phyloP scores from a whole-genome alignment of 2,329 filamentous ascomycete species.

The Elsinoe fawcettii region DNA sequence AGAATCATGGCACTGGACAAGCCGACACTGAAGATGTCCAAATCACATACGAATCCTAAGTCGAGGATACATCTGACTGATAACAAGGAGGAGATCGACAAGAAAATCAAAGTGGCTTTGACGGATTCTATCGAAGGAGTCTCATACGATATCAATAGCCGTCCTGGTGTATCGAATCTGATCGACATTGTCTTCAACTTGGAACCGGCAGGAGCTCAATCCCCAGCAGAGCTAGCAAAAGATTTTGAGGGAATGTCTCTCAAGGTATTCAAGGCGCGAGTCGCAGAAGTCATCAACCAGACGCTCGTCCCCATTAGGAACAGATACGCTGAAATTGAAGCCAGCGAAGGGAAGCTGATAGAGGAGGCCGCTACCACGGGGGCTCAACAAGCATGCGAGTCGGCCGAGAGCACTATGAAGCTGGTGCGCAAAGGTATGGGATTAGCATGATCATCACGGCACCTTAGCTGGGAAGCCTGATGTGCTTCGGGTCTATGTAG shows the following conservation, averaged over 20 bases:
- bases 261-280: conserved; percentile 55
- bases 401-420: conserved; percentile 47
- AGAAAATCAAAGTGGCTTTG: conserved; percentile 63
- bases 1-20: conserved; percentile 83
- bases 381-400: conserved; percentile 52
- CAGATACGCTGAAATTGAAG: conserved; percentile 48
- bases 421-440: conserved; percentile 39
- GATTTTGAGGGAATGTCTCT: conserved; percentile 43
- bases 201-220: conserved; percentile 36
- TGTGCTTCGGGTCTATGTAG: neutral
- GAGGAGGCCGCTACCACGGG: conserved; percentile 53
- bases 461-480: neutral
- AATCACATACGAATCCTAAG: conserved; percentile 63
- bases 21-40: conserved; percentile 85
- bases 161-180: conserved; percentile 84
- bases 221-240: conserved; percentile 40
- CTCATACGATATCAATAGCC: conserved; percentile 58
- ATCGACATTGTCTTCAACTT: conserved; percentile 71
- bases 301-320: conserved; percentile 50
- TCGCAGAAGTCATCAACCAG: conserved; percentile 50
- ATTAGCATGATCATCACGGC: conserved; percentile 19
- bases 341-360: conserved; percentile 44
- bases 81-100: conserved; percentile 51
- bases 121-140: conserved; percentile 67
- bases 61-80: conserved; percentile 83